Evolutionary conservation across 2,329 filamentous ascomycete genomes (phyloP).

Genomic region (Hypomyces rosellus): DNA sequence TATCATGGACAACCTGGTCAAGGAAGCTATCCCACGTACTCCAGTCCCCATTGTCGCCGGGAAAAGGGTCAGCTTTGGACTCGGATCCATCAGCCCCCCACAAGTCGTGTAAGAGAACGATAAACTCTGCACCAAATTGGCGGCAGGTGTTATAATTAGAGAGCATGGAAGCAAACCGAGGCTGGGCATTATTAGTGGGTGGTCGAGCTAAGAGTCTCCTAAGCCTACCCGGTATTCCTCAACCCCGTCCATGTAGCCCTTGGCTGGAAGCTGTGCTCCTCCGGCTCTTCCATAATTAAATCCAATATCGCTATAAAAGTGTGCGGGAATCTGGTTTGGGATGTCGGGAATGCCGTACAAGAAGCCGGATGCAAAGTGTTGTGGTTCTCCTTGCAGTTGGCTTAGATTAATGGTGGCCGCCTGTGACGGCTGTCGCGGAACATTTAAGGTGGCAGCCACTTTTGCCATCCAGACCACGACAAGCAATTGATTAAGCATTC

Average conservation of each 20-base stretch:
- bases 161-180: constrained; percentile 36
- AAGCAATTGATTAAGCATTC: no score
- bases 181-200: neutral
- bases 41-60: constrained; percentile 46
- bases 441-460: no score
- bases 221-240: neutral
- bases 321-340: constrained; percentile 5
- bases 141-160: constrained; percentile 37
- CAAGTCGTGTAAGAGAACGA: constrained; percentile 39
- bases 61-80: constrained; percentile 29
- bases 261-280: constrained; percentile 5
- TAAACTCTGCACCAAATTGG: constrained; percentile 36
- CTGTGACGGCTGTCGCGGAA: neutral
- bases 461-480: no score
- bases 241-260: constrained; percentile 5
- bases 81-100: constrained; percentile 43
- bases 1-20: constrained; percentile 29
- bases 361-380: constrained; percentile 8
- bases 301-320: constrained; percentile 6
- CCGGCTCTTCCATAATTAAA: constrained; percentile 8
- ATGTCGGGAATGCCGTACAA: constrained; percentile 8
- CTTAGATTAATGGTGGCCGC: constrained; percentile 2
- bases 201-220: no score
- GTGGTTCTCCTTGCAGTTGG: constrained; percentile 1
- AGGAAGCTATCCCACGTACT: constrained; percentile 37